Conservation (phyloP, 2,329 filamentous ascomycete species). For the Ramularia collo-cygni region DNA sequence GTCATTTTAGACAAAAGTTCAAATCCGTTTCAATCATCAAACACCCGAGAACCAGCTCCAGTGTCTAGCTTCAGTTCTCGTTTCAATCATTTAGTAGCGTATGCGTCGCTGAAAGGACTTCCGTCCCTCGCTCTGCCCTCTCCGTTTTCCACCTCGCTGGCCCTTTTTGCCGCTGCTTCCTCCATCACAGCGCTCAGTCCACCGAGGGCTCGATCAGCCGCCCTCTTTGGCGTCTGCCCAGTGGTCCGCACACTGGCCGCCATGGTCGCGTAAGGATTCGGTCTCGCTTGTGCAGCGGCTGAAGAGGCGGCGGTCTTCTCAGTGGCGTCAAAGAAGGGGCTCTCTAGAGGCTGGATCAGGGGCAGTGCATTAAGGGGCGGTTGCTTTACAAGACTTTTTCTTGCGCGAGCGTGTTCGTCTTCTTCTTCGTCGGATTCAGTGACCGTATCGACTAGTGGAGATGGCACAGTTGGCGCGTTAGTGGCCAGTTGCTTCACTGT, state of each 20-base stretch:
- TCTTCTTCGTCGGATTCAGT: conserved; percentile 27
- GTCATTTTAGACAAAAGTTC: too few species aligned
- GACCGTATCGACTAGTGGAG: conserved; percentile 24
- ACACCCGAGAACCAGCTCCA: too few species aligned
- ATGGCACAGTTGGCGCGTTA: conserved; percentile 22
- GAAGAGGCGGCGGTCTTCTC: conserved; percentile 17
- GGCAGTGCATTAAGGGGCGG: conserved; percentile 13
- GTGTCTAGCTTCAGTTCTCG: too few species aligned
- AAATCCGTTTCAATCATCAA: too few species aligned
- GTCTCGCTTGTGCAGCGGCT: conserved; percentile 19
- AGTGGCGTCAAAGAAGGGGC: conserved; percentile 30
- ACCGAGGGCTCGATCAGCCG: conserved; percentile 18
- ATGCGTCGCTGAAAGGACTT: conserved; percentile 30
- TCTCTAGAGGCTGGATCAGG: conserved; percentile 23
- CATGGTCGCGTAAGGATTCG: conserved; percentile 35
- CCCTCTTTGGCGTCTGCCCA: conserved; percentile 6
- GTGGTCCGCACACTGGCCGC: conserved; percentile 23
- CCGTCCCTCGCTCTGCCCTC: conserved; percentile 21
- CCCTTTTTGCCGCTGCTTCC: conserved; percentile 35
- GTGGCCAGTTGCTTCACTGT: conserved; percentile 20
- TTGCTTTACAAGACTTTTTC: conserved; percentile 20
- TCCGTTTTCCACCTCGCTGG: conserved; percentile 28
- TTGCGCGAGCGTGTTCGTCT: conserved; percentile 26
- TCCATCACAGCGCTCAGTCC: conserved; percentile 41
- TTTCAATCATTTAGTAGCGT: conserved; percentile 19